These are phyloP conservation scores for Lentinula novae-zelandiae DNA, from an alignment of 1,284 basidiomycete species.

Conservation along the genomic window DNA sequence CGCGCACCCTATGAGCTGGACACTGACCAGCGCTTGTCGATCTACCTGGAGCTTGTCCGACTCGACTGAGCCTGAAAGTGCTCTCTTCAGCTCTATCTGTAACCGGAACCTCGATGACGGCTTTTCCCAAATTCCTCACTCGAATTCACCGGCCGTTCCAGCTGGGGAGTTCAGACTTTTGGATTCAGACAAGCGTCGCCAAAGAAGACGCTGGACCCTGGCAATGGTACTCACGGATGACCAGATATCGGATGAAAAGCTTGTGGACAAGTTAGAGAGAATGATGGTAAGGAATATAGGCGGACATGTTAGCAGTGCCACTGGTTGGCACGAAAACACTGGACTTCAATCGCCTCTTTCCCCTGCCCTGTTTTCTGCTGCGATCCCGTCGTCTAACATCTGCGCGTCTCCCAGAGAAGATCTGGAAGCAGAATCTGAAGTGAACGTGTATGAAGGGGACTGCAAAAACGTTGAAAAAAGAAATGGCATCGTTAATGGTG, in stretches of 20 bases:
- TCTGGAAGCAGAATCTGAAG: background rate
- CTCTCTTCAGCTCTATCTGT: background rate
- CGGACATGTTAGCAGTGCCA: background rate
- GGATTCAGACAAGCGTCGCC: background rate
- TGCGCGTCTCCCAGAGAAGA: background rate
- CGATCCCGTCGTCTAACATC: background rate
- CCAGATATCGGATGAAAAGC: slow-evolving; percentile 27
- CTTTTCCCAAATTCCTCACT: background rate
- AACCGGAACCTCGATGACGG: background rate
- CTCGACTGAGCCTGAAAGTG: background rate
- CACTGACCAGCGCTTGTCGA: slow-evolving; percentile 1
- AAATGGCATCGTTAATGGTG: background rate
- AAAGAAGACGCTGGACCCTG: slow-evolving; percentile 53
- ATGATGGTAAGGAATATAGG: slow-evolving; percentile 17
- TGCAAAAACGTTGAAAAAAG: background rate
- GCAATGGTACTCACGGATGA: slow-evolving; percentile 51
- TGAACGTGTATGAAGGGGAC: background rate
- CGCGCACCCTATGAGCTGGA: background rate
- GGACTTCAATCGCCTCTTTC: background rate
- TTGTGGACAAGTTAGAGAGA: slow-evolving; percentile 28
- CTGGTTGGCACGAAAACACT: background rate
- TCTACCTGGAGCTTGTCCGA: slow-evolving; percentile 6
- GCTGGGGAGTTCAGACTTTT: no score
- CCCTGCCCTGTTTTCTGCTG: background rate
- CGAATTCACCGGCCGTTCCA: background rate